Percentiles rank a stretch among this genome's conserved stretches.
phyloP scores from a whole-genome alignment of 352 stramenopile genomes.

The Aphanomyces stellatus region DNA sequence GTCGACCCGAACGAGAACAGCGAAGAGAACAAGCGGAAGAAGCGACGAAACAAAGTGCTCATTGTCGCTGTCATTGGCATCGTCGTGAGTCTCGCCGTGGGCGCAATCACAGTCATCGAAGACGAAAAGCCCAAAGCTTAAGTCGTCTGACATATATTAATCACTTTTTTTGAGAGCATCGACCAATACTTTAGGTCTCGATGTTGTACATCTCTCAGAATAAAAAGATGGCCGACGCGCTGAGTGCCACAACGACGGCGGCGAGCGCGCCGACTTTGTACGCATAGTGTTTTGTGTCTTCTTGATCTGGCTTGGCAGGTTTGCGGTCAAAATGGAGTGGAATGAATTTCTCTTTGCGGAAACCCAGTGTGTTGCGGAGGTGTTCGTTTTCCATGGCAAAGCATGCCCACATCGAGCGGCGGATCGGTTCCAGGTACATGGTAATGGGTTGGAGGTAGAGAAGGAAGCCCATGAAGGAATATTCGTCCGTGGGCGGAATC shows the following conservation, averaged over 20 bases:
- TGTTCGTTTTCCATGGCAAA: too few relatives aligned
- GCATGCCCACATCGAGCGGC: conserved; percentile 79
- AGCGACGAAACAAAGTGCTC: conserved; percentile 12
- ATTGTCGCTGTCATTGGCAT: conserved; percentile 10
- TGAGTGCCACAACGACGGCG: background rate
- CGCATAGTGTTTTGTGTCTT: background rate
- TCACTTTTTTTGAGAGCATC: too few relatives aligned
- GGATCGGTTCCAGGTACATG: conserved; percentile 76
- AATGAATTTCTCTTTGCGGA: conserved; percentile 71
- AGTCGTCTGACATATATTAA: background rate
- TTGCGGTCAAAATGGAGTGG: conserved; percentile 45
- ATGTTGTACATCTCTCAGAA: too few relatives aligned
- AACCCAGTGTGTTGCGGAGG: conserved; percentile 75
- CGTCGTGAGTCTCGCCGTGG: conserved; percentile 8
- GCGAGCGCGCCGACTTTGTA: background rate
- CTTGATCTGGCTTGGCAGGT: background rate
- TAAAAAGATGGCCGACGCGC: background rate
- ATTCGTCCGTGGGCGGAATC: conserved; percentile 36
- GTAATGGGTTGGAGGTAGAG: conserved; percentile 76
- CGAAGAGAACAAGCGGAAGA: conserved; percentile 19
- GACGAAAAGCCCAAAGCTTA: background rate
- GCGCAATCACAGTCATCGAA: conserved; percentile 15
- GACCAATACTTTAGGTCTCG: too few relatives aligned
- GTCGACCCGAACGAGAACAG: conserved; percentile 26
- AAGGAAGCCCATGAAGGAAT: conserved; percentile 39